Evolutionary conservation across 228 moss, liverwort and hornwort genomes (phyloP).

Genomic region (Sphagnum magellanicum): DNA sequence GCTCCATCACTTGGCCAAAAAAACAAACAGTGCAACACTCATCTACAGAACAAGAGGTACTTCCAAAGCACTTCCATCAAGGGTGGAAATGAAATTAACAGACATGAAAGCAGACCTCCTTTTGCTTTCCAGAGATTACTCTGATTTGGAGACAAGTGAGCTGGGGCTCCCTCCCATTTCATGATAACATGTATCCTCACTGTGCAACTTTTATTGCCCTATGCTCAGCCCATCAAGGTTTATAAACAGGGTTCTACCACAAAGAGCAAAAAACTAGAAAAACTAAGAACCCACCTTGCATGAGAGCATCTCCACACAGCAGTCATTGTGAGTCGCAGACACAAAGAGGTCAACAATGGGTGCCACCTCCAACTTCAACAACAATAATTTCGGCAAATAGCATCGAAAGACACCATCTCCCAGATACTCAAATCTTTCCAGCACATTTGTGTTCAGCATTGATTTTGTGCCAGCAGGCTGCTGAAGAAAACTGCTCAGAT

Average conservation of each 20-base stretch:
- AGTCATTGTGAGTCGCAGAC: conserved; percentile 58
- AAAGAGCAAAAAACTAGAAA: no score
- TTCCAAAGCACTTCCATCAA: neutral
- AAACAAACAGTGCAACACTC: neutral
- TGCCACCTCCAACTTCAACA: conserved; percentile 76
- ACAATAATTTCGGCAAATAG: conserved; percentile 68
- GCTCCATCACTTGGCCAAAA: neutral
- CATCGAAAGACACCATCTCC: conserved; percentile 78
- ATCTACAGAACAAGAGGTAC: neutral
- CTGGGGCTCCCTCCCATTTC: no score
- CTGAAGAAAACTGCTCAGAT: conserved; percentile 72
- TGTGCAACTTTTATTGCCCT: no score
- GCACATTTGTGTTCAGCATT: conserved; percentile 80
- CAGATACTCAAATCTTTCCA: conserved; percentile 63
- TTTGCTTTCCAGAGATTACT: no score
- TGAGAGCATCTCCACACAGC: conserved; percentile 78
- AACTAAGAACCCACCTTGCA: conserved; percentile 40
- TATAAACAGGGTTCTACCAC: no score
- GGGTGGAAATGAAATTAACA: no score
- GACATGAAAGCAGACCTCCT: no score
- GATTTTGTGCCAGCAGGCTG: conserved; percentile 80
- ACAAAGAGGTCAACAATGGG: conserved; percentile 85
- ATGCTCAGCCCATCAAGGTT: no score
- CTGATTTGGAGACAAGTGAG: no score
- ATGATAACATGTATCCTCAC: no score